A percentile compares a stretch with the other conserved stretches of the same genome.
These are phyloP conservation scores for Neofusicoccum cordaticola DNA, from an alignment of 2,329 filamentous ascomycete species.

Conservation along the genomic window DNA sequence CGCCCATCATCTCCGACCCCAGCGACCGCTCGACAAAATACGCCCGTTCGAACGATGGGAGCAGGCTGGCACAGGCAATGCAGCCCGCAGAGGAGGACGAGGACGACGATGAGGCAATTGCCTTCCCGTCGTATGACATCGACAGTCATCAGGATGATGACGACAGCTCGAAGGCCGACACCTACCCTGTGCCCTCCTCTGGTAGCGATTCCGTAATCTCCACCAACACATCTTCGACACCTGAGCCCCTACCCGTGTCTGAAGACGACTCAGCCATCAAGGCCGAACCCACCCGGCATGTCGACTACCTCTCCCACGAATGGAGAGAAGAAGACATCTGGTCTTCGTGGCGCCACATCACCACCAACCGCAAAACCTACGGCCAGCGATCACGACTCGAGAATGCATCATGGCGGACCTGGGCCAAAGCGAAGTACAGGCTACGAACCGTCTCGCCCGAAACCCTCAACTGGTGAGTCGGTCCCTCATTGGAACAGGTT, in stretches of 20 bases:
- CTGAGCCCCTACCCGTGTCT: constrained; percentile 55
- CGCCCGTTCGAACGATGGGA: constrained; percentile 58
- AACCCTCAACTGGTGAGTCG: constrained; percentile 81
- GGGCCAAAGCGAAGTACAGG: constrained; percentile 88
- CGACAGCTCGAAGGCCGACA: constrained; percentile 31
- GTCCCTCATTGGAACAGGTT: neutral
- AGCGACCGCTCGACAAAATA: constrained; percentile 56
- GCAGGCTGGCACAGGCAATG: constrained; percentile 58
- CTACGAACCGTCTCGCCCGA: constrained; percentile 87
- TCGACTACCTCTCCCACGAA: constrained; percentile 92
- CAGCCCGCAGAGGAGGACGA: constrained; percentile 29
- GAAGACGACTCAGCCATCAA: constrained; percentile 78
- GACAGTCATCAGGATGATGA: constrained; percentile 20
- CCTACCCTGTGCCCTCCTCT: constrained; percentile 52
- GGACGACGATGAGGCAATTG: constrained; percentile 43
- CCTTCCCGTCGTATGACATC: constrained; percentile 46
- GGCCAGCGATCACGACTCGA: constrained; percentile 79
- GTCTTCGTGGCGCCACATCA: constrained; percentile 94
- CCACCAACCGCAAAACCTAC: constrained; percentile 74
- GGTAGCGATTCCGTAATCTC: constrained; percentile 50
- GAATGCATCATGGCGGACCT: constrained; percentile 96
- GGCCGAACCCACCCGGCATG: constrained; percentile 75
- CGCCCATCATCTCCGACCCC: constrained; percentile 26
- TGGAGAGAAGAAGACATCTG: constrained; percentile 97
- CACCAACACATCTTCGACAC: constrained; percentile 47